Percentiles rank a stretch among this genome's conserved stretches.
Evolutionary conservation across 148 eudicot genomes (phyloP).

Genomic region (Diospyros lotus): DNA sequence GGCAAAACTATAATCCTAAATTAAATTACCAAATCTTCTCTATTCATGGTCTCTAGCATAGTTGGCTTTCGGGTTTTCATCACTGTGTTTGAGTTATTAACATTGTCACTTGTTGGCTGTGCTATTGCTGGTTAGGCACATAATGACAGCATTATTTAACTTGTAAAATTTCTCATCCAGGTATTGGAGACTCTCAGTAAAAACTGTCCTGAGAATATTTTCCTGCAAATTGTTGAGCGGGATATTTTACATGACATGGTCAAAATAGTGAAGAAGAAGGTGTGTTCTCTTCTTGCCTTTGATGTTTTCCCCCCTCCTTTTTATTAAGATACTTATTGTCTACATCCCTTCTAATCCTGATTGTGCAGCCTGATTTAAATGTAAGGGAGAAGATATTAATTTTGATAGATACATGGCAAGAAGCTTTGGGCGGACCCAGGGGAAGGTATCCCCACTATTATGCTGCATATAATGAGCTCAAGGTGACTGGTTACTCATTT

Average conservation of each 20-base stretch:
- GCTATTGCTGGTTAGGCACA: neutral
- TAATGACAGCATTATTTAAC: neutral
- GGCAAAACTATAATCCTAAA: neutral
- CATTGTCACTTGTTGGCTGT: neutral
- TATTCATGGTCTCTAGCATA: neutral
- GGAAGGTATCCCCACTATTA: conserved; percentile 77
- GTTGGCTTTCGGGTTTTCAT: neutral
- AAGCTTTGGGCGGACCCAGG: conserved; percentile 78
- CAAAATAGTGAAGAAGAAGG: conserved; percentile 95
- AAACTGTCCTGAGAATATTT: conserved; percentile 79
- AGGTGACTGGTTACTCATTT: conserved; percentile 37
- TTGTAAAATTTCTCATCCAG: conserved; percentile 31
- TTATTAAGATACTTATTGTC: neutral
- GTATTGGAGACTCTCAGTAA: conserved; percentile 87
- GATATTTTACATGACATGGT: conserved; percentile 94
- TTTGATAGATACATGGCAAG: conserved; percentile 91
- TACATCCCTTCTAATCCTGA: conserved; percentile 14
- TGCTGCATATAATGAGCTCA: conserved; percentile 84
- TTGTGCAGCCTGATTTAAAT: conserved; percentile 71
- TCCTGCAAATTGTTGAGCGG: conserved; percentile 79
- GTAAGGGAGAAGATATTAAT: conserved; percentile 82
- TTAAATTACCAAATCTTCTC: neutral
- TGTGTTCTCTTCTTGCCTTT: conserved; percentile 13
- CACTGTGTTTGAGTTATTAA: neutral
- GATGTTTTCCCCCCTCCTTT: neutral